phyloP scores from a whole-genome alignment of 768 basidiomycete species.

The Pleurotus citrinopileatus region DNA sequence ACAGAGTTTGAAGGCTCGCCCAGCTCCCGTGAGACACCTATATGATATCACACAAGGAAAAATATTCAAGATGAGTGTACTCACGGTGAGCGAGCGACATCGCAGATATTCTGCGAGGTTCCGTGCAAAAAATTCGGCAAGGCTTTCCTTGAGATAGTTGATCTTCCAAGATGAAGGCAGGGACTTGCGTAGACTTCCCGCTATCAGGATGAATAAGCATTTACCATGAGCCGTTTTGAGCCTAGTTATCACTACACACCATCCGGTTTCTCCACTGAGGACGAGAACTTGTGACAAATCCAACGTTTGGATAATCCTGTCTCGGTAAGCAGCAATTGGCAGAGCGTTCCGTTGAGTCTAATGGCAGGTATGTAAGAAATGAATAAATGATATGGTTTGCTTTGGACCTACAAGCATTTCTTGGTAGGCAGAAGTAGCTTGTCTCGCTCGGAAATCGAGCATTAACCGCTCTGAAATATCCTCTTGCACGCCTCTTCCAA shows the following conservation, averaged over 20 bases:
- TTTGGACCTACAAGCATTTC: slow-evolving; percentile 74
- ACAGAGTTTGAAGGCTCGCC: slow-evolving; percentile 80
- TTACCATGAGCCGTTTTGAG: background rate
- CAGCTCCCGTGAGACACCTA: slow-evolving; percentile 82
- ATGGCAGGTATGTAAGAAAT: background rate
- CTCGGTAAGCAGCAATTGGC: slow-evolving; percentile 83
- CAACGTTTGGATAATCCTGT: slow-evolving; percentile 67
- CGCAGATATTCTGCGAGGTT: slow-evolving; percentile 93
- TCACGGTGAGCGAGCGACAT: slow-evolving; percentile 88
- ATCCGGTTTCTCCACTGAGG: slow-evolving; percentile 55
- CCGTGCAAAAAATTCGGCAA: slow-evolving; percentile 93
- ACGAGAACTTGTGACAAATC: slow-evolving; percentile 82
- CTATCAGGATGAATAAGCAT: slow-evolving; percentile 34
- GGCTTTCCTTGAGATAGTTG: slow-evolving; percentile 73
- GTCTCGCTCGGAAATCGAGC: slow-evolving; percentile 58
- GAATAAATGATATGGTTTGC: background rate
- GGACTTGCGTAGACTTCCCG: slow-evolving; percentile 97
- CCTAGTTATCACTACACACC: slow-evolving; percentile 20
- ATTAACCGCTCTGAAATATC: slow-evolving; percentile 49
- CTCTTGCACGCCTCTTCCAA: slow-evolving; percentile 14
- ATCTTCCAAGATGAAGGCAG: slow-evolving; percentile 90
- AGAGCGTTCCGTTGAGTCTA: slow-evolving; percentile 74
- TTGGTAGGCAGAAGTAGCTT: slow-evolving; percentile 66
- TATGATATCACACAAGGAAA: background rate
- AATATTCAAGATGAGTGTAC: slow-evolving; percentile 13